Base-by-base conservation (phyloP, 2,329 filamentous ascomycete species). In the Kalaharituber pfeilii region DNA sequence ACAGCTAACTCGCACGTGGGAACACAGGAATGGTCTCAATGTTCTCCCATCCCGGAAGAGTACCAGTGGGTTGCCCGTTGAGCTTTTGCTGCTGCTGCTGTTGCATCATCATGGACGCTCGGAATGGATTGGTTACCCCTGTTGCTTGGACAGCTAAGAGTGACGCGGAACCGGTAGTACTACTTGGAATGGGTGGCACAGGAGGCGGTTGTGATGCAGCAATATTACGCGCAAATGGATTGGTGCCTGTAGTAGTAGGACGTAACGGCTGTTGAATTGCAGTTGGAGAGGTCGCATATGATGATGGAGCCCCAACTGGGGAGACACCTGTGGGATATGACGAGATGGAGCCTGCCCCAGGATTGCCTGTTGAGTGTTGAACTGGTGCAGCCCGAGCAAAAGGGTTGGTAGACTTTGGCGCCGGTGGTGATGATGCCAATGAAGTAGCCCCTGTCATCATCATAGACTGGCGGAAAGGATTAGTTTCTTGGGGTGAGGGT, bases 381-480 rank as follows among this genome's bases (percentile, higher is more conserved):
- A 57, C 65, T 63, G 61, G 58, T 20, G 73, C 70, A 7, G 75
- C 76, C 65, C 86, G 84, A 5, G 88, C 84, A 66, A 96, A 94
- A 0, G 87, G 87, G 63, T 94, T 94, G 2, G 86, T 94, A 27
- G 82, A 81, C 64, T 85, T 81, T 28, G 80, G 78, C 52, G 69
- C 69, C 63, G 47, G 73, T 65, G 55, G 69, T 65, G 58, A 71
- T 66, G n/a, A 72, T 66, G 27, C 69, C 66, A 24, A 71, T 69
- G 50, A 49, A 52, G 33, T 24, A n/a, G 57, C 55, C 5, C 56
- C 56, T 57, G 67, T 71, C 71, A 75, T 74, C 70, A 94, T 73
- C 80, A 89, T 89, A 1, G 89, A 95, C 65, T 87, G 83, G 42
- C 91, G 78, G 77, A 98, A 98, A 0, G 91, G 91, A 66, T 98